Conservation (phyloP, 2,329 filamentous ascomycete species). For the Fusarium metavorans region DNA sequence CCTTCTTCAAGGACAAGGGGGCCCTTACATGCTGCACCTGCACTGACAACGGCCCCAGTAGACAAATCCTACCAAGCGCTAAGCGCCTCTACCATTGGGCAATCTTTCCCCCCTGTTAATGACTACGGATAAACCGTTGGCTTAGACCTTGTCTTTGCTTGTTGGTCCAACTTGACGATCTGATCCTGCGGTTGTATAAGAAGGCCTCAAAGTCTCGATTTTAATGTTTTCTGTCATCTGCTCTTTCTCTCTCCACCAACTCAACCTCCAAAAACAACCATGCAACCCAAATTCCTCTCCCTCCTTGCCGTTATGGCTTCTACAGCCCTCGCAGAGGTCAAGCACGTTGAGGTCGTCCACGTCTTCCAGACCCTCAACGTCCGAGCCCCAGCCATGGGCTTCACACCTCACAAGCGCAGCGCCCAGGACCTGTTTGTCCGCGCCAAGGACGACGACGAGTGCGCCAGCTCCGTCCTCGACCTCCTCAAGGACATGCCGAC, state of each 20-base stretch:
- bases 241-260: background rate
- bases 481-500: background rate
- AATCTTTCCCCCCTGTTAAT: background rate
- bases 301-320: conserved; percentile 21
- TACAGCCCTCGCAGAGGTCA: conserved; percentile 7
- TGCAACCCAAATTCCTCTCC: conserved; percentile 18
- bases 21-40: background rate
- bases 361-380: conserved; percentile 30
- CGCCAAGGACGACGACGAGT: background rate
- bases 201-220: background rate
- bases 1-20: background rate
- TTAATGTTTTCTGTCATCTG: background rate
- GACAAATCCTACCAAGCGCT: background rate
- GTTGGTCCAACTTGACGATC: background rate
- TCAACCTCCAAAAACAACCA: background rate
- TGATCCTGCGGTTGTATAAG: background rate
- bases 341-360: conserved; percentile 26
- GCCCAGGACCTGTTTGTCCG: background rate
- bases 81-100: background rate
- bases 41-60: background rate
- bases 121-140: background rate
- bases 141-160: background rate
- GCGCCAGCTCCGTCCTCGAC: background rate
- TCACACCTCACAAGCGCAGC: conserved; percentile 27
- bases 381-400: conserved; percentile 11